phyloP scores from a whole-genome alignment of 331 rosid genomes.

The Acacia concinna region DNA sequence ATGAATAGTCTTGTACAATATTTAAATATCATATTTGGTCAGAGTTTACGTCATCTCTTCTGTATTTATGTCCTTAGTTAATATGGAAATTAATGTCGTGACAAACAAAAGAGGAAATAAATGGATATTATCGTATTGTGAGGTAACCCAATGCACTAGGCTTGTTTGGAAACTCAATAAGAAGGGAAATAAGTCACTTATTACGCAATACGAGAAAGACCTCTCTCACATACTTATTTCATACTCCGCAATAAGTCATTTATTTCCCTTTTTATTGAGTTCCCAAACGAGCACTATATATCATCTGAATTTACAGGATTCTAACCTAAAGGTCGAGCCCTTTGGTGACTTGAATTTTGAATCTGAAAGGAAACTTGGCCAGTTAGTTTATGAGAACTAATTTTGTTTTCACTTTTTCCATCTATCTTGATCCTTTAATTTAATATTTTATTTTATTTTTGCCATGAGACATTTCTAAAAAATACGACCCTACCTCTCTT shows the following conservation, averaged over 20 bases:
- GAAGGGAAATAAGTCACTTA: too few relatives aligned
- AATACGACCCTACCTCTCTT: background rate
- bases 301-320: slow-evolving; percentile 55
- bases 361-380: slow-evolving; percentile 79
- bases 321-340: slow-evolving; percentile 79
- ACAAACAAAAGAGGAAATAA: background rate
- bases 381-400: slow-evolving; percentile 87
- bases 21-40: too few relatives aligned
- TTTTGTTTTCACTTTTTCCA: background rate
- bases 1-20: too few relatives aligned
- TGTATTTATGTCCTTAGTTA: too few relatives aligned
- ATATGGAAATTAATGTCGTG: background rate
- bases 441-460: background rate
- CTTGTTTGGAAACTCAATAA: too few relatives aligned
- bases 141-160: slow-evolving; percentile 7
- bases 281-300: too few relatives aligned
- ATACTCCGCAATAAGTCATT: too few relatives aligned
- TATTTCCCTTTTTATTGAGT: too few relatives aligned
- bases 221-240: too few relatives aligned
- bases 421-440: background rate
- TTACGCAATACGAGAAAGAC: too few relatives aligned
- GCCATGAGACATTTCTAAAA: slow-evolving; percentile 2
- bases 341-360: slow-evolving; percentile 87
- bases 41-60: too few relatives aligned
- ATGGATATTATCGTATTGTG: slow-evolving; percentile 16